Evolutionary conservation across 768 basidiomycete genomes (phyloP), one percentile per base, ranked within the genome.

Genomic region (Lyophyllum semitale): DNA sequence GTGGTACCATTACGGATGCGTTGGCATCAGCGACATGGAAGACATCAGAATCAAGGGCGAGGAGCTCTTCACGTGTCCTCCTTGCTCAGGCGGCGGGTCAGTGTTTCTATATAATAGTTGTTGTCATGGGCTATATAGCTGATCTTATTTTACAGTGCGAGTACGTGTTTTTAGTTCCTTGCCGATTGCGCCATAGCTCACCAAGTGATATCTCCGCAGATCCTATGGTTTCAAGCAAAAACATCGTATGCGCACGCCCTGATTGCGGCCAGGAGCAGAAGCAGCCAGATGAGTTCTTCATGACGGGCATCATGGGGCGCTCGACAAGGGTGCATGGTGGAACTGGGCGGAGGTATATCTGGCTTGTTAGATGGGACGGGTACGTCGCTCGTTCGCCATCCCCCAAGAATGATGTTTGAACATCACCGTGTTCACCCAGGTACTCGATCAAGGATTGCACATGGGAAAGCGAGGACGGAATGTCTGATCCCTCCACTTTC

Each of bases 1-100:
- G 51, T 81, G 82, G 82, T 83, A 78, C 52, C 82, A 84, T 51
- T 79, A 76, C 51, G 82, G 78, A 6, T 84, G 82, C 53, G 74
- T 76, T 25, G 81, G 75, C 15, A 66, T 83, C 35, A 44, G 17
- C n/a, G 51, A 45, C 12, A 41, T 64, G 2, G 65, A 61, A 0
- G 81, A 84, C 56, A 51, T 63, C 1, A 69, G 78, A n/a, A 53
- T 78, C 26, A 65, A 68, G 33, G 59, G 59, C 6, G 58, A 29
- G 0, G 66, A 63, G 11, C 54, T 60, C 27, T 82, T 78, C 54
- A 57, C 61, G 15, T 84, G 82, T 56, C 82, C 79, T 13, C 61
- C 69, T 8, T 84, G 82, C 60, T 49, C 48, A 30, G 62, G 57
- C 2, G 61, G 61, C 12, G 62, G 59, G 76, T 76, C 52, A 32